Evolutionary conservation across 805 yeast species (phyloP), one percentile per base, ranked within the genome.

Genomic region (Metschnikowia aberdeeniae): DNA sequence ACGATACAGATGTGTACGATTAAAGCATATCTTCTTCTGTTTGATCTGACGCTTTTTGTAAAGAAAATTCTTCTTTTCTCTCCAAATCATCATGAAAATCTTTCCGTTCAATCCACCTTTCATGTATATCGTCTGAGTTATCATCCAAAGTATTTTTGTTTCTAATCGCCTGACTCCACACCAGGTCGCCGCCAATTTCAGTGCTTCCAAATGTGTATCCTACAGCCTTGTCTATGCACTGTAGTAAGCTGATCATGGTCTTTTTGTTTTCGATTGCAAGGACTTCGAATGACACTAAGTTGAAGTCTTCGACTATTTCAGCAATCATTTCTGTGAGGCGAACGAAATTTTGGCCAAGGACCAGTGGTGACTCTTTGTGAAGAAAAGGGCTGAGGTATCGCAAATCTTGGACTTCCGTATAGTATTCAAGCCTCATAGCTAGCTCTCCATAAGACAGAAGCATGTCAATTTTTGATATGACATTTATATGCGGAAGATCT

Each of bases 151-250:
- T 64, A 9, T 86, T 81, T 33, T 90, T 83, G 43, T 86, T 88
- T 52, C 98, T 75, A 0, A 92, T 78, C 0, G 97, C 96, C 55
- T 92, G 96, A n/a, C 89, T 86, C 99, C 99, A 93, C 1, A 93
- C 81, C 0, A 92, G 80, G 60, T 93, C 99, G n/a, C 98, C 99
- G 2, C 97, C 96, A 6, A 92, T 75, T 55, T 93, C 99, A 27
- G 89, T 86, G 1, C 90, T 73, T 0, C 99, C 99, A 69, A 88
- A 89, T 54, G 86, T 77, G 61, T 93, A 93, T 0, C 99, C 99
- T 56, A 84, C 87, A 2, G 97, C 92, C 60, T 86, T 90, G 60
- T 93, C 99, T 8, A 93, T 80, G 1, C 80, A 72, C 12, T 85
- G 74, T 36, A 93, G 73, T 31, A 93, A 64, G 41, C 84, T 76